These are phyloP conservation scores for Henckelia pumila DNA, from an alignment of 257 asterid genomes.

Conservation along the genomic window DNA sequence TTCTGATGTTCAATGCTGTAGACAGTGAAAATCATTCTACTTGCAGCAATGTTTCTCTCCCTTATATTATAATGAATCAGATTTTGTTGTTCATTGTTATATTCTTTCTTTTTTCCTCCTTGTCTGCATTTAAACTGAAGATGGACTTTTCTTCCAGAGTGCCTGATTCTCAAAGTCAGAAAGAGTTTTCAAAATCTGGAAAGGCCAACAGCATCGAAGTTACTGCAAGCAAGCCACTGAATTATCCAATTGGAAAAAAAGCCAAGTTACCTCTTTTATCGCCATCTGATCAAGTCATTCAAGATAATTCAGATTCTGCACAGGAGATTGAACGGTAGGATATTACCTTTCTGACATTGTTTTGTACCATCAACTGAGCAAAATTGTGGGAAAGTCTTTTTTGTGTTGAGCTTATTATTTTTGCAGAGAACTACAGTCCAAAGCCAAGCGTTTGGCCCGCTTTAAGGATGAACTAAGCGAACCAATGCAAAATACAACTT, in stretches of 20 bases:
- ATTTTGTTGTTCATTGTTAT: background rate
- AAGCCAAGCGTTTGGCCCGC: constrained; percentile 89
- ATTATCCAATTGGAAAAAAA: constrained; percentile 58
- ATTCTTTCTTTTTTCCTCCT: constrained; percentile 30
- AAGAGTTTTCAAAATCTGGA: constrained; percentile 35
- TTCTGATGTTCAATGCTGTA: background rate
- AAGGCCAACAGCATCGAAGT: constrained; percentile 38
- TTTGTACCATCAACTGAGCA: constrained; percentile 7
- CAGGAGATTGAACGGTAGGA: constrained; percentile 64
- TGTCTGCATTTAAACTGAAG: constrained; percentile 44
- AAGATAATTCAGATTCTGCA: constrained; percentile 40
- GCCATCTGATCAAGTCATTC: constrained; percentile 41
- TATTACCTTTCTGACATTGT: constrained; percentile 8
- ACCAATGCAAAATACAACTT: constrained; percentile 37
- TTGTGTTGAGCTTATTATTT: constrained; percentile 25
- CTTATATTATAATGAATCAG: background rate
- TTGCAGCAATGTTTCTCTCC: background rate
- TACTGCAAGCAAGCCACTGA: constrained; percentile 34
- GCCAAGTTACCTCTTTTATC: constrained; percentile 60
- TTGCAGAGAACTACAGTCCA: constrained; percentile 75
- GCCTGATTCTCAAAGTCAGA: constrained; percentile 50
- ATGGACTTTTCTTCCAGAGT: constrained; percentile 26
- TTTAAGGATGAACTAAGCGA: constrained; percentile 72
- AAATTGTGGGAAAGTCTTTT: constrained; percentile 18
- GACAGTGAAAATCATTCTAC: too few relatives aligned